Conservation (phyloP, 306 rosid species). For the Pachyrhizus erosus region DNA sequence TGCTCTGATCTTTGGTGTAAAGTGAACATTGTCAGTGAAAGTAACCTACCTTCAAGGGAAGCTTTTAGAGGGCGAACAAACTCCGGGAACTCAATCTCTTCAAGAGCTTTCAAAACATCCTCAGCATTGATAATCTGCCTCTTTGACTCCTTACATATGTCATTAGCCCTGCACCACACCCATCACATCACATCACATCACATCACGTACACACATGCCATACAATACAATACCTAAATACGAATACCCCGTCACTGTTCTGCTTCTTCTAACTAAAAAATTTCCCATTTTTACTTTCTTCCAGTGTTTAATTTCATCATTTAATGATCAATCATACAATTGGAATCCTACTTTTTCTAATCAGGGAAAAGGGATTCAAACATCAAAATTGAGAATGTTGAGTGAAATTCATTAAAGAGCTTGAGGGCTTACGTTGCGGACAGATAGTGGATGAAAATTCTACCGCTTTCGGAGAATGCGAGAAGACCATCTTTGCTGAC, state of each 20-base stretch:
- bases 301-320: background rate
- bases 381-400: background rate
- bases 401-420: background rate
- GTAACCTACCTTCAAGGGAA: conserved; percentile 77
- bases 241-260: background rate
- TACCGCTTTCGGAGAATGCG: conserved; percentile 88
- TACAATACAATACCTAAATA: background rate
- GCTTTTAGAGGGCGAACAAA: conserved; percentile 72
- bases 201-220: background rate
- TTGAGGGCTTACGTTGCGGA: conserved; percentile 74
- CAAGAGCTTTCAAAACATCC: conserved; percentile 81
- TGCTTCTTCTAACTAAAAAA: conserved; percentile 11
- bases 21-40: background rate
- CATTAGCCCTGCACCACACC: conserved; percentile 73
- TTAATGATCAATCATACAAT: background rate
- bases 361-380: background rate
- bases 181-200: conserved; percentile 11
- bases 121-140: conserved; percentile 86
- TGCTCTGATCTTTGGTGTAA: background rate
- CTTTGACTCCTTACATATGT: conserved; percentile 87
- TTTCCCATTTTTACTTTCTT: background rate
- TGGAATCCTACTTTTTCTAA: background rate
- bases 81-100: conserved; percentile 86
- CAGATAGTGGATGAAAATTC: conserved; percentile 91
- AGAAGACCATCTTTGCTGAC: conserved; percentile 77